These are phyloP conservation scores for Aspergillus nidulans DNA, from an alignment of 495 filamentous ascomycete genomes.

Conservation along the genomic window DNA sequence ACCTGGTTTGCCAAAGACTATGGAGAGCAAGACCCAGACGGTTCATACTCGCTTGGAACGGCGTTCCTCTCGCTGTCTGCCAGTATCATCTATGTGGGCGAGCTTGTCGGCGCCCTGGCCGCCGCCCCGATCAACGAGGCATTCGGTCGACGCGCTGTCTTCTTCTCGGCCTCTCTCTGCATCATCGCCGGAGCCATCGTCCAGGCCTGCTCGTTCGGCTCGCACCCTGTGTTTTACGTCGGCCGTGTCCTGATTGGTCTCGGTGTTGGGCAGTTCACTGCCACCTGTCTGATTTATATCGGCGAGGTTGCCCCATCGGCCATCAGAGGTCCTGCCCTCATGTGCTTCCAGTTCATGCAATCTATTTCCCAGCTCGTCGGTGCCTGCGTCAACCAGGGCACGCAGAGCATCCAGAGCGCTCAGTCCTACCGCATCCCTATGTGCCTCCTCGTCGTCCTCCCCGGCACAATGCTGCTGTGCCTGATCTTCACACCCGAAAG, in stretches of 20 bases:
- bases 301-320: conserved; percentile 31
- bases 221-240: conserved; percentile 15
- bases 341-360: conserved; percentile 37
- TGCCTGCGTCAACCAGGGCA: conserved; percentile 31
- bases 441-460: conserved; percentile 29
- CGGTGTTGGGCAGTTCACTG: conserved; percentile 24
- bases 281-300: conserved; percentile 27
- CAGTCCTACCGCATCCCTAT: conserved; percentile 32
- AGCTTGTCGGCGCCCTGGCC: conserved; percentile 19
- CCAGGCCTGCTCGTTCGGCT: conserved; percentile 22
- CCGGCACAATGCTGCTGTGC: conserved; percentile 24
- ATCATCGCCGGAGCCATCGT: conserved; percentile 21
- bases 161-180: conserved; percentile 18
- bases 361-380: conserved; percentile 32
- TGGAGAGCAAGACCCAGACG: conserved; percentile 13
- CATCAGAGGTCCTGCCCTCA: conserved; percentile 33
- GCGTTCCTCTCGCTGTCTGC: conserved; percentile 21
- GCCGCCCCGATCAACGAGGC: conserved; percentile 22
- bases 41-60: conserved; percentile 15
- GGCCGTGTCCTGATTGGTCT: conserved; percentile 23
- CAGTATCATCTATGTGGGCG: conserved; percentile 26
- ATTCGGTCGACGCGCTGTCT: conserved; percentile 19
- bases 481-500: conserved; percentile 33
- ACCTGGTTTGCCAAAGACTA: conserved; percentile 21
- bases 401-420: conserved; percentile 20